Evolutionary conservation across 768 basidiomycete genomes (phyloP).

Genomic region (Podaxis sp.): DNA sequence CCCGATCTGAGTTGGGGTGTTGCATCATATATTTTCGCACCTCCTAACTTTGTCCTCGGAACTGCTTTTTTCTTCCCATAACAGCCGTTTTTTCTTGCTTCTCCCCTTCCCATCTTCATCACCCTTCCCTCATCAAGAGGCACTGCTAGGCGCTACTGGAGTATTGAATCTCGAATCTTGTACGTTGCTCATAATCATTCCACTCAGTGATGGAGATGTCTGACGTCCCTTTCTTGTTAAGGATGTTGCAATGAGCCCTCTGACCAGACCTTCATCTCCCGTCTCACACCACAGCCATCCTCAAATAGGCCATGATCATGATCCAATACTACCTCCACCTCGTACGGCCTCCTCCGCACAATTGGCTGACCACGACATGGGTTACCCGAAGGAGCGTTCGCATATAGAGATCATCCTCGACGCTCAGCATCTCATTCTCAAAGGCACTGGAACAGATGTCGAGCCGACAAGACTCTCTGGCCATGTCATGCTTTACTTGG

Average conservation of each 20-base stretch:
- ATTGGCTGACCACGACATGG: conserved; percentile 1
- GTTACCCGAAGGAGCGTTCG: conserved; percentile 23
- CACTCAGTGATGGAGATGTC: background rate
- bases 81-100: background rate
- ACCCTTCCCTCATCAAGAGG: background rate
- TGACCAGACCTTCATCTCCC: conserved; percentile 3
- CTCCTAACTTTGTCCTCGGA: background rate
- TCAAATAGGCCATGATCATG: conserved; percentile 4
- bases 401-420: conserved; percentile 77
- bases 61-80: background rate
- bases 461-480: conserved; percentile 83
- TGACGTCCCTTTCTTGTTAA: background rate
- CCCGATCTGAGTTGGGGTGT: background rate
- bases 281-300: background rate
- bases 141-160: background rate
- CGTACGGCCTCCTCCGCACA: background rate
- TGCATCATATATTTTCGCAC: background rate
- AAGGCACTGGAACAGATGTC: conserved; percentile 80
- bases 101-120: background rate
- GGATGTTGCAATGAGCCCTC: conserved; percentile 2
- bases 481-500: conserved; percentile 73
- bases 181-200: background rate
- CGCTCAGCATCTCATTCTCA: conserved; percentile 64
- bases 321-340: background rate
- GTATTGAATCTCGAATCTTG: background rate